Evolutionary conservation across 1,139 yeast species (phyloP), one percentile per base, ranked within the genome.

Genomic region (Geotrichum fermentans): DNA sequence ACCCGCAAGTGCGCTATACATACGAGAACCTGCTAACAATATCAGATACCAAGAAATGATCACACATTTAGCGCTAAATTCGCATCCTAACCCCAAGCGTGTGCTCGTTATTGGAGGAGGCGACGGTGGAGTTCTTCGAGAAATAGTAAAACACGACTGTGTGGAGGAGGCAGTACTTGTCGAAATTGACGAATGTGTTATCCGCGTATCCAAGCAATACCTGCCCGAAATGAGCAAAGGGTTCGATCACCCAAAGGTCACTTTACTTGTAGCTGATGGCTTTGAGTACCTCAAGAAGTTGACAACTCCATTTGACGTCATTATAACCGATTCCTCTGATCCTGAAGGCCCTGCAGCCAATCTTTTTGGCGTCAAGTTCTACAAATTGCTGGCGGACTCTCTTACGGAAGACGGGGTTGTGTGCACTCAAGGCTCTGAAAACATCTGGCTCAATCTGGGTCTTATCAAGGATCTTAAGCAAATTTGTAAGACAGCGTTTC

Each of bases 331-430:
- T 67, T 87, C 96, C 14, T 86, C 96, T 34, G 97, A 89, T 67
- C 97, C 97, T 43, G 97, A 89, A 68, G 97, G 97, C 50, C 97
- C 97, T 35, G 97, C 97, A 45, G 95, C 83, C 66, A 75, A 84
- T 26, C 77, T 89, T 54, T 89, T 89, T 78, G 90, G 87, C 70
- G 80, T 83, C 64, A 86, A 87, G 30, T 89, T 88, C 75, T 89
- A 88, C 68, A 75, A 83, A 69, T 75, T 89, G 61, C 75, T 89
- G 70, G 73, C 75, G 64, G 80, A 79, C 57, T 96, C 97, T 21
- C 77, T 89, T 60, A 85, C 92, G 52, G 71, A 67, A n/a, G 79
- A 85, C 64, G 97, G 97, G 64, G 92, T 89, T 52, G 86, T 88
- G 65, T 80, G 94, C 55, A 86, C 95, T 51, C 96, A 88, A 70